Conservation (phyloP, 2,329 filamentous ascomycete species). For the Acarospora socialis region DNA sequence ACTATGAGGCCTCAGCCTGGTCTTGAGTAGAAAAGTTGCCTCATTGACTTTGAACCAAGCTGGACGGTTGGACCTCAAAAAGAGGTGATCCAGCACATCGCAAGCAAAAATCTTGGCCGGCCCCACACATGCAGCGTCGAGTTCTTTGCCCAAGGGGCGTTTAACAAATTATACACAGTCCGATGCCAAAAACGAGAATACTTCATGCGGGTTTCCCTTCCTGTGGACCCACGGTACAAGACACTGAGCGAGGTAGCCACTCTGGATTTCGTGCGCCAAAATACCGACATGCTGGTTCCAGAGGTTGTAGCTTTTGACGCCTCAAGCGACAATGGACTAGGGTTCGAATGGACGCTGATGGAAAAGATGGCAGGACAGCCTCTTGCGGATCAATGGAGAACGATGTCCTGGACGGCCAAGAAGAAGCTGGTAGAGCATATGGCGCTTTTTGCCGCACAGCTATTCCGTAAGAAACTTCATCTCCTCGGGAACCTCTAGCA, state of each 20-base stretch:
- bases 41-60: not conserved
- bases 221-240: slow-evolving; percentile 25
- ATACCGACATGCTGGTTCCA: slow-evolving; percentile 23
- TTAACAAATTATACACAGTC: slow-evolving; percentile 12
- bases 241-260: slow-evolving; percentile 27
- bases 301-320: slow-evolving; percentile 22
- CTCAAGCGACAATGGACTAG: slow-evolving; percentile 22
- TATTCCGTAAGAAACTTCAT: slow-evolving; percentile 14
- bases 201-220: slow-evolving; percentile 25
- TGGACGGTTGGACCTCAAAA: not conserved
- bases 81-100: not conserved
- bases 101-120: not conserved
- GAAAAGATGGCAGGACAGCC: slow-evolving; percentile 18
- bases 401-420: slow-evolving; percentile 23
- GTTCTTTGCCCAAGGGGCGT: slow-evolving; percentile 10
- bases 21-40: not conserved
- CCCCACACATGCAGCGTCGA: slow-evolving; percentile 1
- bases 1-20: slow-evolving; percentile 1
- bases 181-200: slow-evolving; percentile 3
- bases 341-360: slow-evolving; percentile 31
- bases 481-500: slow-evolving; percentile 20
- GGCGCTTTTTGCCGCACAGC: slow-evolving; percentile 20
- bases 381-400: slow-evolving; percentile 19
- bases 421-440: slow-evolving; percentile 19
- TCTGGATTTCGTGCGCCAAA: slow-evolving; percentile 20